A percentile compares a stretch with the other conserved stretches of the same genome.
These are phyloP conservation scores for Wickerhamiella australiensis DNA, from an alignment of 805 yeast genomes.

Conservation along the genomic window DNA sequence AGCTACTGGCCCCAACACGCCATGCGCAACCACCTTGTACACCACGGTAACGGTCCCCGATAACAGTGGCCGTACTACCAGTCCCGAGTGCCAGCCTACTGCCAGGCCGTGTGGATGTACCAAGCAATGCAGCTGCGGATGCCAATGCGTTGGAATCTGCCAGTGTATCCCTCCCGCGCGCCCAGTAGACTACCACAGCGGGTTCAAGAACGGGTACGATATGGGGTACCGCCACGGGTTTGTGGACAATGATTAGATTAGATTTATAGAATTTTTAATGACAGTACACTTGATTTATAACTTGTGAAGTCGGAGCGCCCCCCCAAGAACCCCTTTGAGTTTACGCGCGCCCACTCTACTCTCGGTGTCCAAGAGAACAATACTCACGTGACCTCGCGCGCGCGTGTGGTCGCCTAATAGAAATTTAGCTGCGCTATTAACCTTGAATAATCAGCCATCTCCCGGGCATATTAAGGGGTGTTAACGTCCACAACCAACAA, in stretches of 20 bases:
- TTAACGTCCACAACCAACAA: no score
- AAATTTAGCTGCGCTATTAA: no score
- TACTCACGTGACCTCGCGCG: not conserved
- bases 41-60: not conserved
- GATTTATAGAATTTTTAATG: not conserved
- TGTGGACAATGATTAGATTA: not conserved
- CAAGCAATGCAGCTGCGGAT: conserved; percentile 4
- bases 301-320: no score
- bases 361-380: no score
- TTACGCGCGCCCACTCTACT: no score
- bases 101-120: conserved; percentile 2
- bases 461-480: no score
- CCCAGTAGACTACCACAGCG: conserved; percentile 5
- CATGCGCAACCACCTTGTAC: not conserved
- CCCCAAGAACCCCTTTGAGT: no score
- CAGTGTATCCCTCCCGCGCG: conserved; percentile 8
- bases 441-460: no score
- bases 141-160: conserved; percentile 29
- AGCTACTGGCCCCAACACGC: not conserved
- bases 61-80: not conserved
- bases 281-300: no score
- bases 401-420: no score
- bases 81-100: not conserved
- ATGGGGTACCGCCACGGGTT: conserved; percentile 9
- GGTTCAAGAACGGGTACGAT: conserved; percentile 8